Conservation (phyloP, 768 basidiomycete genomes). For the Jaapia argillacea region DNA sequence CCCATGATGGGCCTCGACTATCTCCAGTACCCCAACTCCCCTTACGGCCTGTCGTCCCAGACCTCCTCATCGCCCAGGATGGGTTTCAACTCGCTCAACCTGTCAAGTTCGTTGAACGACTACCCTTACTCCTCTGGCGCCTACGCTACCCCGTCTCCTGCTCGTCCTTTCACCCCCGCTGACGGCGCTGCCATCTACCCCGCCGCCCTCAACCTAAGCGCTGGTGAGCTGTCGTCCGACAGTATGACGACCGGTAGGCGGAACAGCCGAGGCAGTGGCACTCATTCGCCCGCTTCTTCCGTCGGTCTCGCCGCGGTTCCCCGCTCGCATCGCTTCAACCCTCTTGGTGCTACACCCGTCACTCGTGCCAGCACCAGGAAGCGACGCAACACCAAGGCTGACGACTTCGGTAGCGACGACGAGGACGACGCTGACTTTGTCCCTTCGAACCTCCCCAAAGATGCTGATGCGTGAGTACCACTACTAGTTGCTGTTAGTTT, state of each 20-base stretch:
- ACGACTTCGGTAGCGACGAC: constrained; percentile 64
- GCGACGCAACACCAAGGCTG: constrained; percentile 32
- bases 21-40: constrained; percentile 48
- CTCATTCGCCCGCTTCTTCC: constrained; percentile 38
- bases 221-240: constrained; percentile 68
- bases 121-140: constrained; percentile 47
- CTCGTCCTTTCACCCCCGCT: constrained; percentile 63
- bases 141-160: constrained; percentile 41
- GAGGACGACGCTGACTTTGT: constrained; percentile 34
- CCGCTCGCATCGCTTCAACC: constrained; percentile 73
- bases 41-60: constrained; percentile 51
- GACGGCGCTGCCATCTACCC: constrained; percentile 54
- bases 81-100: constrained; percentile 53
- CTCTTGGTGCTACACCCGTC: constrained; percentile 41
- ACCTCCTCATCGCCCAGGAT: constrained; percentile 49
- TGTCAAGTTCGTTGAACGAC: constrained; percentile 47
- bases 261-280: constrained; percentile 59
- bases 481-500: constrained; percentile 30
- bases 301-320: constrained; percentile 53
- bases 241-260: constrained; percentile 51
- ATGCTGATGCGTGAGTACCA: not conserved
- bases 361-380: constrained; percentile 32
- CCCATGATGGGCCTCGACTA: constrained; percentile 39
- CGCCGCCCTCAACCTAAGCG: constrained; percentile 57
- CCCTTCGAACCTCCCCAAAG: not conserved